Base-by-base conservation (phyloP, 1,284 basidiomycete species). In the Tilletiaria anomala region DNA sequence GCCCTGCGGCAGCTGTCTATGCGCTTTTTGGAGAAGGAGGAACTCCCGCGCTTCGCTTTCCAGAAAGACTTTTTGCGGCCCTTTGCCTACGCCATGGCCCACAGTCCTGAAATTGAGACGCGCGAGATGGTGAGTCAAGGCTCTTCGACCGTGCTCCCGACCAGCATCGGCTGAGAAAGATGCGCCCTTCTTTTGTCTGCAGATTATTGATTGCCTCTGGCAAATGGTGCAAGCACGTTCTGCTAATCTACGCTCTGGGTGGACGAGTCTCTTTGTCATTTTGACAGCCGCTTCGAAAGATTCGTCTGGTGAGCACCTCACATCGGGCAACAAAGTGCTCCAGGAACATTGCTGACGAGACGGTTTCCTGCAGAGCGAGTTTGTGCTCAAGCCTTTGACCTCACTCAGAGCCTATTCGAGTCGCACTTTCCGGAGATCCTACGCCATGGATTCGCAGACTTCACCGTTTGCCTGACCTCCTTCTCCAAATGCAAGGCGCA, bases 401-500 rank as follows among this genome's bases (percentile, higher is more conserved):
- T 97, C 36, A 89, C 97, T 20, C 86, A 82, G 26, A 77, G 82
- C 50, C 70, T 99, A 32, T 91, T 94, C 71, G 78, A 77, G 56
- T 82, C 91, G 42, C 84, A 94, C 68, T 93, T 99, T 68, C 64
- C 75, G n/a, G 77, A 80, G 14, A 83, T 99, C 45, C 82, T 97
- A 37, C 79, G 79, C 38, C 79, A 91, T 65, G 91, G 91, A 23
- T 80, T 97, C 65, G 84, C 88, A 39, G 93, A 97, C 69, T 69
- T 99, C 43, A 91, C 85, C 8, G 85, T 89, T 32, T 97, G 94
- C 72, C 82, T 97, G 47, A 96, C 93, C 24, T 91, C 96, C 68
- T 99, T 99, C 70, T 93, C 87, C 74, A 96, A 97, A 76, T 85
- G 89, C 51, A 87, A 79, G 76, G 96, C 88, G 70, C 93, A 99